Conservation (phyloP, 1,139 yeast species). For the Meyerozyma athensensis region DNA sequence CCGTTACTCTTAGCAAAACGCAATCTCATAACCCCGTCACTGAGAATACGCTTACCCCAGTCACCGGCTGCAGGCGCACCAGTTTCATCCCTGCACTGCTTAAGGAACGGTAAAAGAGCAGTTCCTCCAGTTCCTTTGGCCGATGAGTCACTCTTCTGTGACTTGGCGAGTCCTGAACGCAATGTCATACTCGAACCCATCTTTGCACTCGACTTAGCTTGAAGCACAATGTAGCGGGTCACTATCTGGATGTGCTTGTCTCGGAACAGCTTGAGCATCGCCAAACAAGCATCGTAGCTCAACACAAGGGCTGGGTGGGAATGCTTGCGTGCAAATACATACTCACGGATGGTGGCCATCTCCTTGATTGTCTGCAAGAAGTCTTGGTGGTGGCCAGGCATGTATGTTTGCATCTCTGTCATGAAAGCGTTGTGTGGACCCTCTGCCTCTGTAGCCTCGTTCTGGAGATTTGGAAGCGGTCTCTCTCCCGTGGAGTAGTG, state of each 20-base stretch:
- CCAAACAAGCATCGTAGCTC: slow-evolving; percentile 85
- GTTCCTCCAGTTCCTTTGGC: slow-evolving; percentile 94
- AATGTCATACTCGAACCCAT: slow-evolving; percentile 52
- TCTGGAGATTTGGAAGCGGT: slow-evolving; percentile 28
- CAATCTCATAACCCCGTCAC: slow-evolving; percentile 52
- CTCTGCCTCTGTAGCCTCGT: slow-evolving; percentile 5
- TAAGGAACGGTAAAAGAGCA: slow-evolving; percentile 81
- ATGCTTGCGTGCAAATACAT: slow-evolving; percentile 42
- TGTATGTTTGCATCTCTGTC: slow-evolving; percentile 78
- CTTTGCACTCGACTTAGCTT: slow-evolving; percentile 53
- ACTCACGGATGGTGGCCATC: slow-evolving; percentile 58
- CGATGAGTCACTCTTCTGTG: slow-evolving; percentile 39
- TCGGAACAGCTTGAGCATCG: slow-evolving; percentile 83
- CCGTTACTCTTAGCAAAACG: slow-evolving; percentile 2
- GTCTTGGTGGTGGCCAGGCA: slow-evolving; percentile 83
- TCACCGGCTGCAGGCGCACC: slow-evolving; percentile 87
- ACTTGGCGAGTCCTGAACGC: slow-evolving; percentile 58
- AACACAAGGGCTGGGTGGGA: slow-evolving; percentile 53
- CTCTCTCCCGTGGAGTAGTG: slow-evolving; percentile 76
- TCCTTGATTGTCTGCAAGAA: slow-evolving; percentile 59
- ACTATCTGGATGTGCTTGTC: slow-evolving; percentile 93
- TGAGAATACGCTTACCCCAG: slow-evolving; percentile 78
- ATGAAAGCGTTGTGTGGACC: slow-evolving; percentile 52
- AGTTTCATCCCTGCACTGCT: slow-evolving; percentile 94
- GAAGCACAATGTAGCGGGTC: slow-evolving; percentile 77